phyloP scores from a whole-genome alignment of 1,284 basidiomycete species.

The Sporisorium reilianum region DNA sequence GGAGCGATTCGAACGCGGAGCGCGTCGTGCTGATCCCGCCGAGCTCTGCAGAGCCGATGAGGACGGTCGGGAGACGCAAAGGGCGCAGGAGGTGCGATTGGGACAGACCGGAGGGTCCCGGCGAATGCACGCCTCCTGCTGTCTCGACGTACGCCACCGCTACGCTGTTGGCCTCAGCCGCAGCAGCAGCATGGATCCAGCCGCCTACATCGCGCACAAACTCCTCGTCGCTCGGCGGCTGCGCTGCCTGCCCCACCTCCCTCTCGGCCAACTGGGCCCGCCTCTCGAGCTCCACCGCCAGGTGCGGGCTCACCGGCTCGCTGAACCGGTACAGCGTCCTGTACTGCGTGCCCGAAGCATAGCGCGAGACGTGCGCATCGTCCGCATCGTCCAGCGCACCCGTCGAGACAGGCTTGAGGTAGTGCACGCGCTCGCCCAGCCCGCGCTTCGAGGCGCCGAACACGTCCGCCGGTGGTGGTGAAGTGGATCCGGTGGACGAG shows the following conservation, averaged over 20 bases:
- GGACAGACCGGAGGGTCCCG: conserved; percentile 84
- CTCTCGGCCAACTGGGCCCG: conserved; percentile 64
- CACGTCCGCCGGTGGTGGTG: conserved; percentile 28
- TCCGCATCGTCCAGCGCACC: conserved; percentile 58
- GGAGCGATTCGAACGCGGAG: conserved; percentile 89
- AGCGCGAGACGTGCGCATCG: conserved; percentile 54
- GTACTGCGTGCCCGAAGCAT: conserved; percentile 70
- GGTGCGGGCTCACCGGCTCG: conserved; percentile 92
- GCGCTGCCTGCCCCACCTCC: conserved; percentile 19
- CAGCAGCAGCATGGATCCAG: conserved; percentile 75
- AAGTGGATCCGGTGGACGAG: conserved; percentile 2
- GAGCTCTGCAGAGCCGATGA: conserved; percentile 87
- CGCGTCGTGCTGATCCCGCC: conserved; percentile 96
- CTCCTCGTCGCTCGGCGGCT: conserved; percentile 73
- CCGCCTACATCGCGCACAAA: conserved; percentile 78
- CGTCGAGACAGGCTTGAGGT: conserved; percentile 67
- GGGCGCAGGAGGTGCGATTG: conserved; percentile 74
- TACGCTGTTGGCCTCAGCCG: not conserved
- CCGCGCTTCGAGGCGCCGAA: conserved; percentile 24
- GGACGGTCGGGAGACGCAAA: conserved; percentile 84
- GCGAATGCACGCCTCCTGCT: conserved; percentile 95
- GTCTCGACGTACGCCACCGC: conserved; percentile 85
- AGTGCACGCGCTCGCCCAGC: conserved; percentile 56
- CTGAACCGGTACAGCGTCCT: conserved; percentile 85
- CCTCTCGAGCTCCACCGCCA: conserved; percentile 79